Evolutionary conservation across 2,329 filamentous ascomycete genomes (phyloP).

Genomic region (Calycina marina): DNA sequence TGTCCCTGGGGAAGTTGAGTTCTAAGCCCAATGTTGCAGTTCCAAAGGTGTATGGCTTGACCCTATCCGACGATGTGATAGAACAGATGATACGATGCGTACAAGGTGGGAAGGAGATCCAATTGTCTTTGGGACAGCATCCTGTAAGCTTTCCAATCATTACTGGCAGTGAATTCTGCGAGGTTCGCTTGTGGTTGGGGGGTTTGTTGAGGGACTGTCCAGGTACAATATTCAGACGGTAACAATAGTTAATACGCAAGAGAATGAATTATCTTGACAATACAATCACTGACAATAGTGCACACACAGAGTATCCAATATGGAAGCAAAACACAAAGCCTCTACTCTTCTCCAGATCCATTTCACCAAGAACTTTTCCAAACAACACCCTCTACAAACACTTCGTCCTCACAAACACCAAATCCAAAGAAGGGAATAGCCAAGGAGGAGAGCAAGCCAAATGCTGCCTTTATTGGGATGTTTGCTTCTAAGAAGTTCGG

Average conservation of each 20-base stretch:
- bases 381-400: conserved; percentile 25
- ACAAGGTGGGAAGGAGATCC: conserved; percentile 39
- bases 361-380: conserved; percentile 41
- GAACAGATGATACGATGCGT: conserved; percentile 48
- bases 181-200: not conserved
- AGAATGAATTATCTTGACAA: not conserved
- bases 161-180: conserved; percentile 1
- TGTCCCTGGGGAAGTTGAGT: conserved; percentile 34
- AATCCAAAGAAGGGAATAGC: not conserved
- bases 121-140: conserved; percentile 40
- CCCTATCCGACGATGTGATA: conserved; percentile 41
- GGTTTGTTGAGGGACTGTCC: no score
- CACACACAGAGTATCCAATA: conserved; percentile 36
- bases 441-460: not conserved
- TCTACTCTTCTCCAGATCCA: conserved; percentile 30
- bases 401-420: conserved; percentile 1
- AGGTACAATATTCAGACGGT: no score
- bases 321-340: conserved; percentile 33
- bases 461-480: conserved; percentile 1
- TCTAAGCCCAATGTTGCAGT: conserved; percentile 30
- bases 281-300: conserved; percentile 8
- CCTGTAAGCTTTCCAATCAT: conserved; percentile 36
- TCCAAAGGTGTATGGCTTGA: conserved; percentile 41
- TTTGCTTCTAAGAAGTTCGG: conserved; percentile 1
- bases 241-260: conserved; percentile 1